phyloP scores from a whole-genome alignment of 805 yeast genomes.

The Brettanomyces naardenensis region DNA sequence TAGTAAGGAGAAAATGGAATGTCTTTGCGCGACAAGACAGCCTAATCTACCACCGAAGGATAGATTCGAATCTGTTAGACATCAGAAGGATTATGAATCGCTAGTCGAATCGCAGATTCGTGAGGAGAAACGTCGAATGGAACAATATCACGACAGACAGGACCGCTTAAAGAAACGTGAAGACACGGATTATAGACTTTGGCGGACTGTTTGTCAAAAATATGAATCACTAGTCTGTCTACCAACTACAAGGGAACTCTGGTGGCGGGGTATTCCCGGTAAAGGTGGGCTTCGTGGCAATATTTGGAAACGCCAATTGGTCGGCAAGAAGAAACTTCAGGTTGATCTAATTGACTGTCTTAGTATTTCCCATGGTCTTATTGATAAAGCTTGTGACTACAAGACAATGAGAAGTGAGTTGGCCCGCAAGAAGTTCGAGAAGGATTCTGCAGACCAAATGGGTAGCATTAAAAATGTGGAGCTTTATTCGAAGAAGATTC shows the following conservation, averaged over 20 bases:
- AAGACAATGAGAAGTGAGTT: conserved; percentile 14
- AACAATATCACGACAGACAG: conserved; percentile 24
- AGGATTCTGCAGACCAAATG: conserved; percentile 7
- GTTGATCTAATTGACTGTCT: conserved; percentile 13
- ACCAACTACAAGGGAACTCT: conserved; percentile 40
- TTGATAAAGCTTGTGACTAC: conserved; percentile 24
- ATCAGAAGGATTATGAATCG: conserved; percentile 42
- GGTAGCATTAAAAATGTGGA: conserved; percentile 16
- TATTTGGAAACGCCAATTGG: conserved; percentile 43
- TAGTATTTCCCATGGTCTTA: conserved; percentile 12
- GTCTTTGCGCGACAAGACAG: conserved; percentile 49
- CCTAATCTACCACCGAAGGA: conserved; percentile 60
- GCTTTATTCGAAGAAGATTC: conserved; percentile 16
- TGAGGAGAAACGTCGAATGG: conserved; percentile 29
- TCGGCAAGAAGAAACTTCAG: conserved; percentile 19
- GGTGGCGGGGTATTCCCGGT: conserved; percentile 55
- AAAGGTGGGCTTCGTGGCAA: conserved; percentile 27
- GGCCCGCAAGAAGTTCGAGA: conserved; percentile 10
- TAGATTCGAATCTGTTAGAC: conserved; percentile 42
- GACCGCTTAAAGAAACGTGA: conserved; percentile 27
- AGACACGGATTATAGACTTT: conserved; percentile 30
- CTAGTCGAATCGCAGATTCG: conserved; percentile 34
- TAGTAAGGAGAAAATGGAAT: conserved; percentile 14
- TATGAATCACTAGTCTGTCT: conserved; percentile 27
- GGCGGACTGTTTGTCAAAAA: conserved; percentile 36